These are phyloP conservation scores for Amoeboradix gromovi DNA, from an alignment of 371 early-diverging fungal species.

Conservation along the genomic window DNA sequence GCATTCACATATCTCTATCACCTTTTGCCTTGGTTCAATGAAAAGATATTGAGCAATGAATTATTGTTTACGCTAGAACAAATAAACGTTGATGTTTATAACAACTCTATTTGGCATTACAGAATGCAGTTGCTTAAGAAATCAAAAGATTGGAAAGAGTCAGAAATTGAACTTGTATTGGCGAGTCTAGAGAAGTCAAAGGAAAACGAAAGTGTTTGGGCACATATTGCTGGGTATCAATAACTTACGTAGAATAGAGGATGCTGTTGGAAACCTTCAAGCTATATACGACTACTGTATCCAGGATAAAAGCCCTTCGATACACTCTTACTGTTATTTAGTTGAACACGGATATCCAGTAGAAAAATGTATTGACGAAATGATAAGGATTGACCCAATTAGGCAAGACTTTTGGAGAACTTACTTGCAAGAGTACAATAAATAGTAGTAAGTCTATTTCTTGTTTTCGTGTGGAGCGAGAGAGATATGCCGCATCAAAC, in stretches of 20 bases:
- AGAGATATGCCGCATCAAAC: too few species aligned
- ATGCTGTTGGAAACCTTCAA: background rate
- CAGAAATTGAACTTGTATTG: background rate
- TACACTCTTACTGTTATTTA: background rate
- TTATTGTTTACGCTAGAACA: background rate
- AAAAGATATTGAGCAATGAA: background rate
- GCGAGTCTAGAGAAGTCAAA: background rate
- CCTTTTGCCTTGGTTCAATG: background rate
- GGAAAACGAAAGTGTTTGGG: background rate
- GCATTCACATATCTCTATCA: background rate
- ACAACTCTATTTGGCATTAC: background rate
- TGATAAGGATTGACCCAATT: background rate
- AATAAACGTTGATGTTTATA: background rate
- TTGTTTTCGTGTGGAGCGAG: too few species aligned
- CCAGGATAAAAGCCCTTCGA: background rate
- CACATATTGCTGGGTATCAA: background rate
- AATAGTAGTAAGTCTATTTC: too few species aligned
- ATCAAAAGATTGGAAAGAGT: background rate
- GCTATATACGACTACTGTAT: background rate
- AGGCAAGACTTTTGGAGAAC: background rate
- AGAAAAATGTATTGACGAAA: background rate
- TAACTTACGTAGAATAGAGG: background rate
- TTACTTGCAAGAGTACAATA: background rate
- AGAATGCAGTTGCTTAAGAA: background rate
- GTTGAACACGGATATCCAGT: background rate